Conservation (phyloP, 2,329 filamentous ascomycete species). For the Verticillium nonalfalfae region DNA sequence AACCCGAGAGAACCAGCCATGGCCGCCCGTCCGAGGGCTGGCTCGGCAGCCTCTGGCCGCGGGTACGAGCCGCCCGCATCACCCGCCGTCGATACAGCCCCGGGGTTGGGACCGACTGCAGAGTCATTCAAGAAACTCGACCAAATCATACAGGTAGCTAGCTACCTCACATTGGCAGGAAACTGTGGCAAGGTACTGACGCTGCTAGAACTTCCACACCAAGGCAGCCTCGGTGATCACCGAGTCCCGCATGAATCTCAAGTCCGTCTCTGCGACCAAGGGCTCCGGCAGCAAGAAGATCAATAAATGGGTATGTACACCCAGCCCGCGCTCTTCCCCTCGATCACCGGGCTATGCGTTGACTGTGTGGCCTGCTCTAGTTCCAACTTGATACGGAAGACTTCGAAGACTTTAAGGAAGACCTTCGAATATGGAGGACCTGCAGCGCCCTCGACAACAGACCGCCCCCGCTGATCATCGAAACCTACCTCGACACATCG, state of each 20-base stretch:
- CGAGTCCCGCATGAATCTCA: conserved; percentile 71
- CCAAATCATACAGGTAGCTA: conserved; percentile 78
- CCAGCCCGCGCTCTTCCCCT: not conserved
- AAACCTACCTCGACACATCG: conserved; percentile 80
- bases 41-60: conserved; percentile 32
- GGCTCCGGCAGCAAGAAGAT: conserved; percentile 46
- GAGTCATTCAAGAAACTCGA: conserved; percentile 77
- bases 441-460: conserved; percentile 71
- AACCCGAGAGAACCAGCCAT: conserved; percentile 60
- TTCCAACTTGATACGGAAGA: conserved; percentile 95
- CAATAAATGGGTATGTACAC: conserved; percentile 75
- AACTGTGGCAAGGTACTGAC: not conserved
- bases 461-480: conserved; percentile 80
- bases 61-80: conserved; percentile 33
- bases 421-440: conserved; percentile 74
- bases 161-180: conserved; percentile 5
- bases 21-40: conserved; percentile 33
- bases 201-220: conserved; percentile 74
- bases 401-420: conserved; percentile 78
- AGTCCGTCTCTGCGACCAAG: conserved; percentile 44
- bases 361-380: conserved; percentile 36
- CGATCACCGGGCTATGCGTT: not conserved
- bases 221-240: conserved; percentile 83
- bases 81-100: conserved; percentile 39
- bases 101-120: conserved; percentile 44